phyloP scores from a whole-genome alignment of 2,329 filamentous ascomycete species.

The Coniochaeta sp. region DNA sequence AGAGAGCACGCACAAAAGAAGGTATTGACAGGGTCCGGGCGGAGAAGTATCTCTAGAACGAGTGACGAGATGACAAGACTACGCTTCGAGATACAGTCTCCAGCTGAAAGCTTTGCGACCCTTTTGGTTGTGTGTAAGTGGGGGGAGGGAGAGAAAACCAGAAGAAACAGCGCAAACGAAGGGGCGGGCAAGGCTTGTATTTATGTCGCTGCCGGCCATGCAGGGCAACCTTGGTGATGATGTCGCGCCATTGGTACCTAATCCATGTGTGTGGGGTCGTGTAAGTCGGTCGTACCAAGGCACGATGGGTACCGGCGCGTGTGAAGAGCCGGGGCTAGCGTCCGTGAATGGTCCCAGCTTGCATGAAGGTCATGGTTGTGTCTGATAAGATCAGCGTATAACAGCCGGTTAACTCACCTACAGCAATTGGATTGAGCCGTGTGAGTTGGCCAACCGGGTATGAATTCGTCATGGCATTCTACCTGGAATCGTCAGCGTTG shows the following conservation, averaged over 20 bases:
- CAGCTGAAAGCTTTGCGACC: slow-evolving; percentile 51
- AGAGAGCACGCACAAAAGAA: slow-evolving; percentile 28
- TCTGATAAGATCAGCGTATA: not conserved
- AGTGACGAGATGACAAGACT: too few relatives aligned
- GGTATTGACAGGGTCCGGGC: slow-evolving; percentile 48
- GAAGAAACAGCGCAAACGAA: slow-evolving; percentile 30
- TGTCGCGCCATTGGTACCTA: not conserved
- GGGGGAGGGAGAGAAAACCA: slow-evolving; percentile 43
- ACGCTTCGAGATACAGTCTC: slow-evolving; percentile 43
- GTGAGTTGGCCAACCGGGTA: not conserved
- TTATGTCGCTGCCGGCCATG: slow-evolving; percentile 25
- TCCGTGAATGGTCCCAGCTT: not conserved
- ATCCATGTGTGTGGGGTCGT: slow-evolving; percentile 11
- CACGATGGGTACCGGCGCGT: slow-evolving; percentile 1
- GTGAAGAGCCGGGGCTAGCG: not conserved
- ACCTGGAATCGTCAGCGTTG: too few relatives aligned
- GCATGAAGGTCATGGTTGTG: slow-evolving; percentile 1
- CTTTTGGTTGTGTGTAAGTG: slow-evolving; percentile 45
- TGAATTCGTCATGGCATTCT: not conserved
- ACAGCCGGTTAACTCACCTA: not conserved
- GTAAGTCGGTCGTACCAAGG: slow-evolving; percentile 5
- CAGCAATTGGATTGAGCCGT: not conserved
- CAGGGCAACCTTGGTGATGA: slow-evolving; percentile 8
- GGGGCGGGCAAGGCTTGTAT: slow-evolving; percentile 26
- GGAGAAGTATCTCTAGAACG: slow-evolving; percentile 40